phyloP scores from a whole-genome alignment of 352 stramenopile genomes.

The Phytophthora megakarya region DNA sequence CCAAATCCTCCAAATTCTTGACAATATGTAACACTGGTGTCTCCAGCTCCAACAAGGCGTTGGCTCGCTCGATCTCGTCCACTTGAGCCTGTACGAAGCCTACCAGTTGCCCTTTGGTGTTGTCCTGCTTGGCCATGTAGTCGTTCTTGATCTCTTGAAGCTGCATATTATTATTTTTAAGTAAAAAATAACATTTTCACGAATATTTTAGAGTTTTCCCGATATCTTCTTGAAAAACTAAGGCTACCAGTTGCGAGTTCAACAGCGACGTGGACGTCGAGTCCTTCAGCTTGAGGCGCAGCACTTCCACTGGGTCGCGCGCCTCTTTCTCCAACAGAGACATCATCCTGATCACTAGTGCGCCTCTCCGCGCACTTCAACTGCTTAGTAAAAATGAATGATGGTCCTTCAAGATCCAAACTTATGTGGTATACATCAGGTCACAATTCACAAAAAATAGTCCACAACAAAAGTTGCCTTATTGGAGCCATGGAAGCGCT shows the following conservation, averaged over 20 bases:
- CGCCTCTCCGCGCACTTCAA: conserved; percentile 15
- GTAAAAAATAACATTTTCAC: background rate
- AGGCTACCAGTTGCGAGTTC: conserved; percentile 73
- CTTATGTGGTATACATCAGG: background rate
- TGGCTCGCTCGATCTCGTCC: conserved; percentile 86
- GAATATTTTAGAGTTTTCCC: background rate
- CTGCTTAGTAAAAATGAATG: conserved; percentile 7
- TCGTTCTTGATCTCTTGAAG: conserved; percentile 87
- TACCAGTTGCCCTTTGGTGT: conserved; percentile 72
- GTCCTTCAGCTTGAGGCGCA: conserved; percentile 84
- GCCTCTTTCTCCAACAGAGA: conserved; percentile 85
- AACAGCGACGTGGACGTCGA: conserved; percentile 80
- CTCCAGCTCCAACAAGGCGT: conserved; percentile 68
- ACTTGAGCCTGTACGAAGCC: conserved; percentile 79
- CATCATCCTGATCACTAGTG: conserved; percentile 51
- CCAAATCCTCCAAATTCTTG: conserved; percentile 57
- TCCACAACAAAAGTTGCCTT: background rate
- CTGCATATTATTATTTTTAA: conserved; percentile 20
- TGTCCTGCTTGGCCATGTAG: conserved; percentile 76
- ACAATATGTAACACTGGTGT: conserved; percentile 69
- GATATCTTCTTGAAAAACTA: no score
- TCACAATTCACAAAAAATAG: conserved; percentile 12
- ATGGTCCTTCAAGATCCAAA: conserved; percentile 16
- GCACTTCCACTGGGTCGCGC: conserved; percentile 79
- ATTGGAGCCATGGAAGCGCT: conserved; percentile 63